Percentiles rank a stretch among this genome's conserved stretches.
phyloP scores from a whole-genome alignment of 768 basidiomycete species.

The Suillus brevipes region DNA sequence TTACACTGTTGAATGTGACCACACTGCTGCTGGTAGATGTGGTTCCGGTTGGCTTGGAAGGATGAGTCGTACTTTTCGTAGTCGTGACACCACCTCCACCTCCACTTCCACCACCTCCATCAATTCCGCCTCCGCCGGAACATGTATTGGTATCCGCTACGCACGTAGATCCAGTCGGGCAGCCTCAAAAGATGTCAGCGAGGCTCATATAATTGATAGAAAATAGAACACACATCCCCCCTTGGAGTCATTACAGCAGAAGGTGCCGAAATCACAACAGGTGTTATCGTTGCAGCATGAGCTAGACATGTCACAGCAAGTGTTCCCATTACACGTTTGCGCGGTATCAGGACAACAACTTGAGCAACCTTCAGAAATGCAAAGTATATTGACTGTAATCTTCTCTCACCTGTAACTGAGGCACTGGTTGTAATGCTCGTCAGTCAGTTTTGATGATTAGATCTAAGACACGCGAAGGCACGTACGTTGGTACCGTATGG shows the following conservation, averaged over 20 bases:
- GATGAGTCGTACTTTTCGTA: no score
- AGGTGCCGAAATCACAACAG: conserved; percentile 15
- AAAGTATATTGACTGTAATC: not conserved
- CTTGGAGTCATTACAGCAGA: conserved; percentile 22
- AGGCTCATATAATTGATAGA: not conserved
- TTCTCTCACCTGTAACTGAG: conserved; percentile 10
- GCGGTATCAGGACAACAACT: conserved; percentile 20
- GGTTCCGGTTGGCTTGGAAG: not conserved
- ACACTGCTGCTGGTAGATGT: not conserved
- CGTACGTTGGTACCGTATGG: conserved; percentile 15
- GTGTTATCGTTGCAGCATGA: not conserved
- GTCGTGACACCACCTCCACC: no score
- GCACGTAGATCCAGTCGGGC: conserved; percentile 8
- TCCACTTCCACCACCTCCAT: no score
- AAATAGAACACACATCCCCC: conserved; percentile 22
- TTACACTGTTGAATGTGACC: not conserved
- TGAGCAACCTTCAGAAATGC: not conserved
- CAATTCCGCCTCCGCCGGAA: no score
- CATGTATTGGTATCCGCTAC: not conserved
- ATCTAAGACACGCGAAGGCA: not conserved
- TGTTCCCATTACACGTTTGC: conserved; percentile 16
- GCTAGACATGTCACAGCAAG: conserved; percentile 15
- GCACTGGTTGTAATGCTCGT: conserved; percentile 13
- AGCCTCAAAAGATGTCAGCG: conserved; percentile 16
- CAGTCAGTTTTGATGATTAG: conserved; percentile 1